A percentile compares a stretch with the other conserved stretches of the same genome.
These are phyloP conservation scores for Cladosporium halotolerans DNA, from an alignment of 2,329 filamentous ascomycete species.

Conservation along the genomic window DNA sequence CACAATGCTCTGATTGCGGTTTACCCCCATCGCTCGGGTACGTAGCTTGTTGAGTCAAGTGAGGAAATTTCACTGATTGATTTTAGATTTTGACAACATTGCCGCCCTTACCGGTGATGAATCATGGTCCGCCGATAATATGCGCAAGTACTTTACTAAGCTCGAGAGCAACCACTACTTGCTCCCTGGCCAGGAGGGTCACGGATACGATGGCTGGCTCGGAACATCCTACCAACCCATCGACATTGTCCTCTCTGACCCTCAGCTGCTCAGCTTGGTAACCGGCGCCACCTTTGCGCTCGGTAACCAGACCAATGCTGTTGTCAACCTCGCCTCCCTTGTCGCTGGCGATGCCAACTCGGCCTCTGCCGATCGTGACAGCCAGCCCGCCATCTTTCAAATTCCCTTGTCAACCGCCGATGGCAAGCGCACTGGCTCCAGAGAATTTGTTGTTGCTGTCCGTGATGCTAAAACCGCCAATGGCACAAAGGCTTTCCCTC, in stretches of 20 bases:
- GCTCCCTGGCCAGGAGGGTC: constrained; percentile 37
- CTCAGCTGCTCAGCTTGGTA: constrained; percentile 48
- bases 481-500: constrained; percentile 49
- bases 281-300: constrained; percentile 49
- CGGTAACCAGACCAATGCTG: constrained; percentile 33
- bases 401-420: constrained; percentile 50
- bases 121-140: constrained; percentile 52
- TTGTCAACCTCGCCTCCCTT: constrained; percentile 23
- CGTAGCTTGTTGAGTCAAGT: neutral
- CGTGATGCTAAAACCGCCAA: constrained; percentile 45
- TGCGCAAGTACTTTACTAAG: constrained; percentile 51
- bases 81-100: constrained; percentile 53
- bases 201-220: constrained; percentile 56
- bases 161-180: constrained; percentile 51
- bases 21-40: constrained; percentile 46
- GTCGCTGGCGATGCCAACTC: constrained; percentile 37
- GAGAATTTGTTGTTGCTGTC: constrained; percentile 50
- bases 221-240: constrained; percentile 46
- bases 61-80: neutral
- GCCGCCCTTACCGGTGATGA: constrained; percentile 53
- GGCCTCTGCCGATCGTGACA: constrained; percentile 41
- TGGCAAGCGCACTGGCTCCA: constrained; percentile 36
- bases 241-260: constrained; percentile 46
- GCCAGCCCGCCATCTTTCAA: constrained; percentile 47
- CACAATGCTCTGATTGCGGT: constrained; percentile 58